Conservation (phyloP, 2,329 filamentous ascomycete species). For the Microsporum audouinii region DNA sequence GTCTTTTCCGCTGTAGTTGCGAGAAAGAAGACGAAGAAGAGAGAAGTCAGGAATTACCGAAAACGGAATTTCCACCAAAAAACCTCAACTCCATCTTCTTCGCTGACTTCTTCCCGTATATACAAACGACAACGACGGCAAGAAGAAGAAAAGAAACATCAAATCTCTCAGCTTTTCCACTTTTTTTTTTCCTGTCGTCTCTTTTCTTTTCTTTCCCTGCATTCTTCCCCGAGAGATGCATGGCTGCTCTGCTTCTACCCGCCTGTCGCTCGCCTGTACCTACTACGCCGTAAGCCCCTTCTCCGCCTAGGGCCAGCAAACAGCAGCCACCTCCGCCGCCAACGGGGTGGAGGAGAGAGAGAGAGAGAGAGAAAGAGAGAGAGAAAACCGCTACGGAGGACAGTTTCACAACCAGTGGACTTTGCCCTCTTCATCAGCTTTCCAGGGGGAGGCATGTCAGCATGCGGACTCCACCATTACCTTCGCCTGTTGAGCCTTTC, state of each 20-base stretch:
- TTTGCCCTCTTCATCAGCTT: not conserved
- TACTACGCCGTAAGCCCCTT: not conserved
- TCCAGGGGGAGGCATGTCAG: conserved; percentile 27
- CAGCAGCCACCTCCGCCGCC: not conserved
- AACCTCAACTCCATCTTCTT: not conserved
- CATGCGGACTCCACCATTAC: conserved; percentile 31
- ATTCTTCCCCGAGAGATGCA: not conserved
- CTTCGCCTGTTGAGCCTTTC: conserved; percentile 30
- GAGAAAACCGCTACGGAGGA: not conserved
- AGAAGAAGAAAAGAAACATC: no score
- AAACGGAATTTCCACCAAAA: not conserved
- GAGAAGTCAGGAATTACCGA: not conserved
- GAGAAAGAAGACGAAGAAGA: not conserved
- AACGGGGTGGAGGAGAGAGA: not conserved
- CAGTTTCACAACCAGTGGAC: not conserved
- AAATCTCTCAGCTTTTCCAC: not conserved
- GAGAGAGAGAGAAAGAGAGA: not conserved
- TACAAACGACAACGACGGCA: not conserved
- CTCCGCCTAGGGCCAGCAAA: not conserved
- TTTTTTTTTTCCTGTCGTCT: not conserved
- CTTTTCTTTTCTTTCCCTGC: not conserved
- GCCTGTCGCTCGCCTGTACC: not conserved
- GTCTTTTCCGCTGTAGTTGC: no score
- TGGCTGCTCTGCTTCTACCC: not conserved
- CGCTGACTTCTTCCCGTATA: not conserved